Conservation (phyloP, 2,329 filamentous ascomycete species). For the Phyllachora maydis region DNA sequence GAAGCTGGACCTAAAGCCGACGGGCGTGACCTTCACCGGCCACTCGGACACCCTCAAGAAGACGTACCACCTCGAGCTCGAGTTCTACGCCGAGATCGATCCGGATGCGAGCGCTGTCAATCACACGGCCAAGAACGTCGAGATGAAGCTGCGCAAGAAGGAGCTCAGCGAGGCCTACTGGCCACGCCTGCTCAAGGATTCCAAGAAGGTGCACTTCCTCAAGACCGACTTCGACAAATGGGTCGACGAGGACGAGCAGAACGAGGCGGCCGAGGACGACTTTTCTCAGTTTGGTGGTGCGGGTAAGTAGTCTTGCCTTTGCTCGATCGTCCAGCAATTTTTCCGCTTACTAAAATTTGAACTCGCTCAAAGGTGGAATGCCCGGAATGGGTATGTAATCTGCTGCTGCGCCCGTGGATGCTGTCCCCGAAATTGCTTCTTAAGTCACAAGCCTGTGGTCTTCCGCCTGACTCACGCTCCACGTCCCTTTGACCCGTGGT, state of each 20-base stretch:
- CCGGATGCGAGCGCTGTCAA: conserved; percentile 62
- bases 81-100: conserved; percentile 85
- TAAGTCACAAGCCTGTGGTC: background rate
- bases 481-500: too few species aligned
- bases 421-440: background rate
- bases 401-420: background rate
- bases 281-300: conserved; percentile 43
- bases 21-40: conserved; percentile 61
- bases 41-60: conserved; percentile 68
- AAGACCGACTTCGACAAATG: conserved; percentile 99
- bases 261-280: conserved; percentile 72
- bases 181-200: conserved; percentile 83
- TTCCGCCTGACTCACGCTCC: too few species aligned
- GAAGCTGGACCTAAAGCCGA: conserved; percentile 68
- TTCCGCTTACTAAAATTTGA: conserved; percentile 3
- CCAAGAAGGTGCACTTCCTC: conserved; percentile 79
- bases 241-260: conserved; percentile 97
- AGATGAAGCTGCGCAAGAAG: conserved; percentile 93
- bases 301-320: conserved; percentile 22
- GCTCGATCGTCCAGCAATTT: conserved; percentile 4
- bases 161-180: conserved; percentile 87
- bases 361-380: conserved; percentile 22
- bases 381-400: conserved; percentile 12
- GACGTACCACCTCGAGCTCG: conserved; percentile 68
- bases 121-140: conserved; percentile 74